These are phyloP conservation scores for Panicum virgatum DNA, from an alignment of 202 grass and related monocot genomes.

Conservation along the genomic window DNA sequence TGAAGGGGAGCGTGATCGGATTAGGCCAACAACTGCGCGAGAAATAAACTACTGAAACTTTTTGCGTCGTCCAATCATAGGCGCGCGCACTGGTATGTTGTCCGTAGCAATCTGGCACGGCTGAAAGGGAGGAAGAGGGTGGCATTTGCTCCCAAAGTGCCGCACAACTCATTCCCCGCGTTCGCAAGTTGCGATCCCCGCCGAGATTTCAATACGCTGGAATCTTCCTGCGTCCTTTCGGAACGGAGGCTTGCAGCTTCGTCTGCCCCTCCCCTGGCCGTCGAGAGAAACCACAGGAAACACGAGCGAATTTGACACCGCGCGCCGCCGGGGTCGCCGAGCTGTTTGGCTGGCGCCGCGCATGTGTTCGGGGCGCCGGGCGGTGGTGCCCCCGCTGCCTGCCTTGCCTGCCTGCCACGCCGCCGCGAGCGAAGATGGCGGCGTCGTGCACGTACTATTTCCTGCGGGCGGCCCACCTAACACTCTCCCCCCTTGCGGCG, in stretches of 20 bases:
- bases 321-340: neutral
- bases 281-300: slow-evolving; percentile 3
- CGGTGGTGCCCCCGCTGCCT: neutral
- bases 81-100: neutral
- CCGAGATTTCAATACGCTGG: neutral
- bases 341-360: neutral
- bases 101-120: neutral
- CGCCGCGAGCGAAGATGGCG: neutral
- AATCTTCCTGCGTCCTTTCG: slow-evolving; percentile 16
- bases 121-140: no score
- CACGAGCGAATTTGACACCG: neutral
- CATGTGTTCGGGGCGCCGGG: neutral
- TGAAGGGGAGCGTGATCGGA: neutral
- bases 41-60: neutral
- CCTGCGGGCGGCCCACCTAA: neutral
- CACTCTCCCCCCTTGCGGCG: neutral
- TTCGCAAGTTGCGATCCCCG: no score
- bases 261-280: neutral
- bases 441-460: neutral
- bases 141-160: neutral
- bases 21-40: neutral
- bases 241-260: neutral
- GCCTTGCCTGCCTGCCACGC: neutral
- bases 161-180: slow-evolving; percentile 34
- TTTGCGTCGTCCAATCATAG: neutral